phyloP scores from a whole-genome alignment of 208 protist species.

The Ichthyophonus hoferi region DNA sequence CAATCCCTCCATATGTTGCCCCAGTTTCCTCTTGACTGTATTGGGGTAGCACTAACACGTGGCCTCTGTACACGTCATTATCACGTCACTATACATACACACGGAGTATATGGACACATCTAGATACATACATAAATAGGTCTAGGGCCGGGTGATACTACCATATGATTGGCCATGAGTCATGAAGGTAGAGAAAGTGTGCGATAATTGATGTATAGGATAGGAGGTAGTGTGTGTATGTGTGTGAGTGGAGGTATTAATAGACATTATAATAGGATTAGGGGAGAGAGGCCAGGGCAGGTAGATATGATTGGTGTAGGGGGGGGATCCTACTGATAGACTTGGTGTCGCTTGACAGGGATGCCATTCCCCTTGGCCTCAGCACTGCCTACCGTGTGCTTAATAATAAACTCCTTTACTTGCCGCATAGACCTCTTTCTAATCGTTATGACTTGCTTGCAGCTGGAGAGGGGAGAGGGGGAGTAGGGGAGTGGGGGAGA shows the following conservation, averaged over 20 bases:
- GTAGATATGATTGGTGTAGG: too few relatives aligned
- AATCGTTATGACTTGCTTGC: slow-evolving; percentile 19
- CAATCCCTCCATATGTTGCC: neutral
- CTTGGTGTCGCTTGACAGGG: slow-evolving; percentile 13
- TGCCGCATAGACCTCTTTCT: slow-evolving; percentile 2
- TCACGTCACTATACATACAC: too few relatives aligned
- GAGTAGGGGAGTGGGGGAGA: neutral
- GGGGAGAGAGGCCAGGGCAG: too few relatives aligned
- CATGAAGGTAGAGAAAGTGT: too few relatives aligned
- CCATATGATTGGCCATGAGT: too few relatives aligned
- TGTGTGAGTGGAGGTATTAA: neutral
- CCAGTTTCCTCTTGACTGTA: neutral
- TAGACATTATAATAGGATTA: too few relatives aligned
- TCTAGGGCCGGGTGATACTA: too few relatives aligned
- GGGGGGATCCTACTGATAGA: neutral
- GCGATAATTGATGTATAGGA: too few relatives aligned
- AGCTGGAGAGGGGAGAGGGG: neutral
- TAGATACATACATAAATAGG: too few relatives aligned
- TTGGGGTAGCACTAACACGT: neutral
- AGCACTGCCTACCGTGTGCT: slow-evolving; percentile 12
- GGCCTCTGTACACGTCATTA: neutral
- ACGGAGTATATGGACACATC: too few relatives aligned
- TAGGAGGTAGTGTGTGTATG: neutral
- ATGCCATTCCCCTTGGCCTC: neutral
- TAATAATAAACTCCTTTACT: slow-evolving; percentile 25